phyloP scores from a whole-genome alignment of 441 rosid species.

The Viola pubescens region DNA sequence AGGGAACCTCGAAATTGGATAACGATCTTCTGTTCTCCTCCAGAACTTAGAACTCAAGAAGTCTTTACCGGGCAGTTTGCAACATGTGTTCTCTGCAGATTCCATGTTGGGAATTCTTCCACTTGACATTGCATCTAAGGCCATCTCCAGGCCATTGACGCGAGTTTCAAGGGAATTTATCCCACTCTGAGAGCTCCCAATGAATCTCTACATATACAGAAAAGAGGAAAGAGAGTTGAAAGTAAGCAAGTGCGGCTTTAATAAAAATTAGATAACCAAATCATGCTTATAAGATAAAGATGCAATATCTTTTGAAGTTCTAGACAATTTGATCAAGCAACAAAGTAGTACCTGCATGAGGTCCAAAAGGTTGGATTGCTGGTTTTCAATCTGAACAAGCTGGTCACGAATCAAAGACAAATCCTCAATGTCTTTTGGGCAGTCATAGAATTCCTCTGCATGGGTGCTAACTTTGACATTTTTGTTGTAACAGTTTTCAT shows the following conservation, averaged over 20 bases:
- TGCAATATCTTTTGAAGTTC: too few relatives aligned
- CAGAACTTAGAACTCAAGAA: conserved; percentile 74
- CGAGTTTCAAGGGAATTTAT: conserved; percentile 74
- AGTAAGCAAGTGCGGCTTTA: background rate
- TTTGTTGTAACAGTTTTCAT: conserved; percentile 28
- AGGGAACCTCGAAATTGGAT: conserved; percentile 29
- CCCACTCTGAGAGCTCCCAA: conserved; percentile 85
- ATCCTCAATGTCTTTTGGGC: conserved; percentile 56
- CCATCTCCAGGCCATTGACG: conserved; percentile 79
- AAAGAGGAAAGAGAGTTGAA: conserved; percentile 5
- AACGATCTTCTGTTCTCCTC: conserved; percentile 58
- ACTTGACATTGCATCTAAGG: conserved; percentile 66
- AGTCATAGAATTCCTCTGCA: conserved; percentile 38
- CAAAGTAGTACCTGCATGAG: conserved; percentile 61
- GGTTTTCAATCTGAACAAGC: conserved; percentile 80
- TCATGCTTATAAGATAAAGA: too few relatives aligned
- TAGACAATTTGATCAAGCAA: too few relatives aligned
- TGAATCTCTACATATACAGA: conserved; percentile 60
- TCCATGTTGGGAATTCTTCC: conserved; percentile 48
- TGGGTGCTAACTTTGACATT: conserved; percentile 23
- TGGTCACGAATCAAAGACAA: conserved; percentile 60
- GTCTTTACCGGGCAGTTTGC: conserved; percentile 69
- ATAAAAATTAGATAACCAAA: too few relatives aligned
- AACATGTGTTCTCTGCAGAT: conserved; percentile 44
- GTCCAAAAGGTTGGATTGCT: conserved; percentile 67